These are phyloP conservation scores for Penstemon davidsonii DNA, from an alignment of 257 asterid species.

Conservation along the genomic window DNA sequence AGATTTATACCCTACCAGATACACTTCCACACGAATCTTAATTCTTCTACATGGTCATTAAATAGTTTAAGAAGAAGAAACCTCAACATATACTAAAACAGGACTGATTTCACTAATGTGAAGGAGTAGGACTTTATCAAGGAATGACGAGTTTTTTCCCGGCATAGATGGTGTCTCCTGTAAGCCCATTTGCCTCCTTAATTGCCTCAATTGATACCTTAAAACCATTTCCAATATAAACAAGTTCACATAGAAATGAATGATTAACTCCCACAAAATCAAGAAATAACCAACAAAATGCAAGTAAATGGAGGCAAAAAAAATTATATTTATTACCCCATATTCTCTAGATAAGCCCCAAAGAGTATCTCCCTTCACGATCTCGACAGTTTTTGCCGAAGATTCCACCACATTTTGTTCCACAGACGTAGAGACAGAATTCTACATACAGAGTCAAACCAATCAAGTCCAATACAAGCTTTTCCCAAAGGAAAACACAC, in stretches of 20 bases:
- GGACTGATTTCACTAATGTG: too few species aligned
- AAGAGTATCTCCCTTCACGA: conserved; percentile 43
- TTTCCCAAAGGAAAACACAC: too few species aligned
- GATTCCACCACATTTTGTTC: conserved; percentile 27
- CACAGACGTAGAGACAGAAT: conserved; percentile 19
- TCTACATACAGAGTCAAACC: conserved; percentile 20
- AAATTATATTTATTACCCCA: conserved; percentile 27
- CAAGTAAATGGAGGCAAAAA: not conserved
- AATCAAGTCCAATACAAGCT: not conserved
- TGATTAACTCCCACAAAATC: not conserved
- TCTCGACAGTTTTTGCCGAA: conserved; percentile 30
- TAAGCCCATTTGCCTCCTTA: conserved; percentile 41
- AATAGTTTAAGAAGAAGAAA: too few species aligned
- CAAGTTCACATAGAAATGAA: not conserved
- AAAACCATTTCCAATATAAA: not conserved
- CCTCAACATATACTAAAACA: too few species aligned
- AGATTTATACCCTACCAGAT: too few species aligned
- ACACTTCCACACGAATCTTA: not conserved
- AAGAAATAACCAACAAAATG: not conserved
- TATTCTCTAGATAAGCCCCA: conserved; percentile 44
- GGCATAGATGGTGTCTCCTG: conserved; percentile 39
- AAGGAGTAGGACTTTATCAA: not conserved
- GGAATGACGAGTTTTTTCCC: conserved; percentile 41
- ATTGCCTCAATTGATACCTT: conserved; percentile 42
- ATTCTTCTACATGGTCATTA: not conserved